Base-by-base conservation (phyloP, 1,284 basidiomycete genomes). In the Austroboletus novae-zelandiae region DNA sequence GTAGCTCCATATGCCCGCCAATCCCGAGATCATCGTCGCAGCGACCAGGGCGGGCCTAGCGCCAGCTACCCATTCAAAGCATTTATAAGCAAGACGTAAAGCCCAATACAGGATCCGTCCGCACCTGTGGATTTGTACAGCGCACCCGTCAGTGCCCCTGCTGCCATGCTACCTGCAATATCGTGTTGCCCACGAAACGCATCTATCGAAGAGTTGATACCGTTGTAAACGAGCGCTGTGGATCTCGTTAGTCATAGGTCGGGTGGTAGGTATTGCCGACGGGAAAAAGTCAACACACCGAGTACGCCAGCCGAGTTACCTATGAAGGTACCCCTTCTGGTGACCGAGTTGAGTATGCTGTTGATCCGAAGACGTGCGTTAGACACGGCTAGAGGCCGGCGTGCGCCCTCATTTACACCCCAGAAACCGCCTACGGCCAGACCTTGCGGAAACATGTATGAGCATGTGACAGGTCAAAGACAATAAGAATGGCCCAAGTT, bases 241-340 rank as follows among this genome's bases (percentile, higher is more conserved):
- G 50, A 57, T 56, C 40, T 43, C 32, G 55, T 69, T 43, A 54
- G 47, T 63, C 59, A 64, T 46, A 41, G 69, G 57, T 48, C 44
- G 53, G 51, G 47, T 55, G 47, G 20, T 51, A 52, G 36, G 43
- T 35, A 43, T 50, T 58, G 59, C 65, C 65, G 59, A 59, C 62
- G 60, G 69, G 72, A 70, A 71, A 68, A 63, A 27, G 66, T 67
- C 62, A 61, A 77, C 79, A 64, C 64, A 97, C 95, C 96, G 59
- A 99, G 77, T 56, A 98, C 91, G 71, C 97, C 97, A 67, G 95
- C 92, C 66, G 93, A 98, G 79, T 99, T 99, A 65, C 95, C 97
- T 71, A 98, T 88, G 74, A 98, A 98, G 47, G 91, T 95, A 40
- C 97, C 97, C 74, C 97, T 83, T 72, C 96, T 80, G 55, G 96